phyloP scores from a whole-genome alignment of 2,329 filamentous ascomycete genomes.

The Zalaria obscura region DNA sequence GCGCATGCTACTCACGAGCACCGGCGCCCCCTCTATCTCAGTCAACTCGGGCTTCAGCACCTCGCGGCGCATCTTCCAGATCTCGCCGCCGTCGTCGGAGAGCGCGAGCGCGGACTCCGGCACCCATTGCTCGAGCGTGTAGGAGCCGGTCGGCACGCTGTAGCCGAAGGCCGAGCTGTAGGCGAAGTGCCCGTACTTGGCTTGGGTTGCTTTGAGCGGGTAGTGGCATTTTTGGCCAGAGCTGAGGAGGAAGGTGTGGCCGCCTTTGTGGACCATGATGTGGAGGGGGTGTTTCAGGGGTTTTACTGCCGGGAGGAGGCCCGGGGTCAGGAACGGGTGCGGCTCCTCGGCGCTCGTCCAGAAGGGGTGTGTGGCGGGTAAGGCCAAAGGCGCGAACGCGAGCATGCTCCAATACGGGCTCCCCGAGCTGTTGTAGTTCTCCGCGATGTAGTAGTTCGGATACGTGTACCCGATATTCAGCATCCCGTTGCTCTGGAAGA shows the following conservation, averaged over 20 bases:
- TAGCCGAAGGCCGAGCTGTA: conserved; percentile 67
- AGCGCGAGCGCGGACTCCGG: conserved; percentile 63
- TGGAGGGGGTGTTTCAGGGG: conserved; percentile 55
- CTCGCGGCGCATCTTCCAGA: conserved; percentile 62
- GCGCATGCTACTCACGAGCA: conserved; percentile 56
- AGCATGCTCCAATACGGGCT: conserved; percentile 65
- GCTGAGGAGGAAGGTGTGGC: conserved; percentile 61
- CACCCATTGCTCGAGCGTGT: conserved; percentile 63
- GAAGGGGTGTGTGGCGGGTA: conserved; percentile 57
- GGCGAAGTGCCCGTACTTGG: conserved; percentile 68
- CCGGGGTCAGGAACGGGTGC: conserved; percentile 28
- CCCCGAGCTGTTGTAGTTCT: conserved; percentile 72
- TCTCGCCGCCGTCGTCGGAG: conserved; percentile 63
- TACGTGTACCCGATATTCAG: conserved; percentile 65
- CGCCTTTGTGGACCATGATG: conserved; percentile 53
- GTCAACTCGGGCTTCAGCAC: conserved; percentile 52
- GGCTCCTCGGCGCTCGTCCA: conserved; percentile 57
- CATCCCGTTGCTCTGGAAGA: conserved; percentile 62
- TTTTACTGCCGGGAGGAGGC: conserved; percentile 42
- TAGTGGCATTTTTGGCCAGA: conserved; percentile 74
- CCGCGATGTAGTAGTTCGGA: conserved; percentile 67
- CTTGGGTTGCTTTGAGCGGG: conserved; percentile 66
- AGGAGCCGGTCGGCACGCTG: conserved; percentile 61
- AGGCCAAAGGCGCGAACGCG: conserved; percentile 59
- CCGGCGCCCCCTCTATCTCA: conserved; percentile 36